Evolutionary conservation across 495 filamentous ascomycete species (phyloP).

Genomic region (Neurospora pannonica): DNA sequence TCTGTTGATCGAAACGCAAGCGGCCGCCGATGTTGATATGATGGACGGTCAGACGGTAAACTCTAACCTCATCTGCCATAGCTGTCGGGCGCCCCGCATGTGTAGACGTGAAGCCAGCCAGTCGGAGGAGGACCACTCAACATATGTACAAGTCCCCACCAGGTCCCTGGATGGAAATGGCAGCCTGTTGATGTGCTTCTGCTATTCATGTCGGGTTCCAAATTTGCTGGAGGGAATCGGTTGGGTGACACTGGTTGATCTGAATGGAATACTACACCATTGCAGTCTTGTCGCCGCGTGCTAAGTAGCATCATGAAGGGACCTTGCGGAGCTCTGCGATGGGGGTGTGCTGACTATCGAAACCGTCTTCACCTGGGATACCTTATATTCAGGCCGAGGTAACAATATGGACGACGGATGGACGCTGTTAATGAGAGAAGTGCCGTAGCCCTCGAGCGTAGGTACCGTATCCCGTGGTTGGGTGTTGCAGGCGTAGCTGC

Average conservation of each 20-base stretch:
- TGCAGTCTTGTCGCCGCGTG: not conserved
- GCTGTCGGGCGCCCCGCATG: not conserved
- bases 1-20: not conserved
- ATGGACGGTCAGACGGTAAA: not conserved
- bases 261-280: not conserved
- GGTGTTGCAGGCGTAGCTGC: not conserved
- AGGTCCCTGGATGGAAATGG: not conserved
- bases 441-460: no score
- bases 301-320: not conserved
- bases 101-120: not conserved
- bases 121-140: not conserved
- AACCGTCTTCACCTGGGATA: no score
- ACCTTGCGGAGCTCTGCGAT: not conserved
- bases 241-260: not conserved
- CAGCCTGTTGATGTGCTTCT: not conserved
- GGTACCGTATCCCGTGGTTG: not conserved
- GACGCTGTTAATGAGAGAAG: no score
- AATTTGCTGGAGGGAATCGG: not conserved
- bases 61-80: not conserved
- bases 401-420: not conserved
- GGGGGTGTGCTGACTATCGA: no score
- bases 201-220: not conserved
- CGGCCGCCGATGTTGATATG: not conserved
- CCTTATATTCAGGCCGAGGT: not conserved
- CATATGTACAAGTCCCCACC: not conserved